These are phyloP conservation scores for Casaregolazyma lundiana DNA, from an alignment of 1,139 yeast species.

Conservation along the genomic window DNA sequence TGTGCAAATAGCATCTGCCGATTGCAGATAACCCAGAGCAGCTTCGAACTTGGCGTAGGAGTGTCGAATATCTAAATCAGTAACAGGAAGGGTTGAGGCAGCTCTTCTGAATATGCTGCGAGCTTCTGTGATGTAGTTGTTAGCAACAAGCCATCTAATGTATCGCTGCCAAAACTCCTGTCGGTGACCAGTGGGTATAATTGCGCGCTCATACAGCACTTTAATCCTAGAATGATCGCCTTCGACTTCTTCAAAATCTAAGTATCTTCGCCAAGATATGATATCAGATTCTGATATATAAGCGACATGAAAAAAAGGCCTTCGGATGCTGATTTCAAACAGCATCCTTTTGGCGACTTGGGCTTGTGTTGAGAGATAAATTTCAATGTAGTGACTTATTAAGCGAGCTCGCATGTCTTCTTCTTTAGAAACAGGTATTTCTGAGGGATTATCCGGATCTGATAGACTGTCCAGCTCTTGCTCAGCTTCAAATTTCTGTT, in stretches of 20 bases:
- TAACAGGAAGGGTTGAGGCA: slow-evolving; percentile 30
- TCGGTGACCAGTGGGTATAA: slow-evolving; percentile 50
- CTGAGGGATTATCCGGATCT: not conserved
- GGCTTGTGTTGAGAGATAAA: slow-evolving; percentile 59
- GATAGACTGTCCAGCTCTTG: slow-evolving; percentile 22
- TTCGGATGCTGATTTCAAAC: slow-evolving; percentile 53
- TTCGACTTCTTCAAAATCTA: slow-evolving; percentile 48
- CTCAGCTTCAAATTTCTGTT: slow-evolving; percentile 29
- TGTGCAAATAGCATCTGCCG: slow-evolving; percentile 28
- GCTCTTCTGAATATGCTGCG: slow-evolving; percentile 29
- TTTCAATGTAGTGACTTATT: slow-evolving; percentile 36
- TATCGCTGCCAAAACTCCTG: slow-evolving; percentile 61
- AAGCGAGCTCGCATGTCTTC: slow-evolving; percentile 30
- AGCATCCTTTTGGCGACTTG: slow-evolving; percentile 52
- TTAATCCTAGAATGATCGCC: slow-evolving; percentile 4
- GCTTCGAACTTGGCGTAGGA: slow-evolving; percentile 33
- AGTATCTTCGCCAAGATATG: slow-evolving; percentile 55
- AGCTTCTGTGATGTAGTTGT: slow-evolving; percentile 20
- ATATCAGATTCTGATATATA: slow-evolving; percentile 45
- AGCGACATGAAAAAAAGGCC: slow-evolving; percentile 49
- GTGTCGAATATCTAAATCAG: slow-evolving; percentile 32
- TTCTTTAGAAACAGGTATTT: slow-evolving; percentile 16
- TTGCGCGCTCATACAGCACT: slow-evolving; percentile 46
- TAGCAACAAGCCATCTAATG: slow-evolving; percentile 40
- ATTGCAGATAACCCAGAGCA: slow-evolving; percentile 25